Percentiles rank a stretch among this genome's conserved stretches.
Evolutionary conservation across 495 filamentous ascomycete genomes (phyloP).

Genomic region (Hypoxylon fragiforme): DNA sequence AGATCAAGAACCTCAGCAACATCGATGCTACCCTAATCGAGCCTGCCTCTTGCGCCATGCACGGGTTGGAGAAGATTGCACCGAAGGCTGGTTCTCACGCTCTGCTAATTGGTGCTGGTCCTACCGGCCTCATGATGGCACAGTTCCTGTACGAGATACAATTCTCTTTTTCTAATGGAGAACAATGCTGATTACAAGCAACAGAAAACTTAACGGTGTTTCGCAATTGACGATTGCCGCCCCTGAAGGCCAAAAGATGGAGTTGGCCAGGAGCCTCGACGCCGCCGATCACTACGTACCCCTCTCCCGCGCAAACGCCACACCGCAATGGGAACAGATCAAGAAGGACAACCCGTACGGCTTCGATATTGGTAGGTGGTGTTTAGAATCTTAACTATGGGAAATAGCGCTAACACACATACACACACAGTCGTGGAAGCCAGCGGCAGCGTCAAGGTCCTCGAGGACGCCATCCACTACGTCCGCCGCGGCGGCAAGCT

Average conservation of each 20-base stretch:
- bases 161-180: background rate
- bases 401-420: constrained; percentile 8
- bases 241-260: constrained; percentile 68
- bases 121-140: constrained; percentile 60
- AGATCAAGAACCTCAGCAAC: constrained; percentile 69
- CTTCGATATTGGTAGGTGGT: constrained; percentile 63
- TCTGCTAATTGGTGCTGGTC: constrained; percentile 69
- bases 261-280: constrained; percentile 67
- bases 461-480: constrained; percentile 72
- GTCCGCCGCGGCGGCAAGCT: constrained; percentile 69
- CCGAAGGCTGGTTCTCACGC: constrained; percentile 69
- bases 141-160: constrained; percentile 32
- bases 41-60: constrained; percentile 70
- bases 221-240: constrained; percentile 68
- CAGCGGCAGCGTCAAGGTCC: constrained; percentile 66
- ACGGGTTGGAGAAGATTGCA: constrained; percentile 72
- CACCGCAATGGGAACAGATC: constrained; percentile 61
- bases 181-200: constrained; percentile 5
- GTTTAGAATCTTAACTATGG: constrained; percentile 14
- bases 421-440: constrained; percentile 50
- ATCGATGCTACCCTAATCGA: constrained; percentile 74
- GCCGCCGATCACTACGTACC: constrained; percentile 67
- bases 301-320: constrained; percentile 59
- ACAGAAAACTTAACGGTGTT: constrained; percentile 58
- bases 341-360: constrained; percentile 70